Evolutionary conservation across 441 rosid species (phyloP).

Genomic region (Raphanus hybrid): DNA sequence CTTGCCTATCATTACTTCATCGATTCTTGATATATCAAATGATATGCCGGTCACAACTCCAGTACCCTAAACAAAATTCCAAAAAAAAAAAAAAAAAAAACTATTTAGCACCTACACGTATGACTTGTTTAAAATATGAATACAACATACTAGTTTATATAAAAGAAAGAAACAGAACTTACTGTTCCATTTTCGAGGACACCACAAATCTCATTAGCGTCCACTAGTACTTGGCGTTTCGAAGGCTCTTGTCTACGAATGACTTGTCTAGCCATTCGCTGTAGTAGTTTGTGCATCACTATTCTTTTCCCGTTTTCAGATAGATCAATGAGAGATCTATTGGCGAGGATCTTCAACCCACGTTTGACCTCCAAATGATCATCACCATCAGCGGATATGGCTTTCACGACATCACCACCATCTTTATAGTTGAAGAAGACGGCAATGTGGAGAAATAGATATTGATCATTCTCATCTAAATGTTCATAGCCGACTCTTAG

Average conservation of each 20-base stretch:
- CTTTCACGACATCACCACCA: neutral
- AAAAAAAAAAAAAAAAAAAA: no score
- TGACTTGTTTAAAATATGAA: neutral
- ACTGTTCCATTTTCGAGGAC: neutral
- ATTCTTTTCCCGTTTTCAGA: neutral
- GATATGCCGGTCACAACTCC: neutral
- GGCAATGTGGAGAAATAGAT: neutral
- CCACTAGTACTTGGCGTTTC: neutral
- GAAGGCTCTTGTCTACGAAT: neutral
- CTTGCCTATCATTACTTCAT: neutral
- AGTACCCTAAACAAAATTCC: neutral
- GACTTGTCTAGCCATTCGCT: neutral
- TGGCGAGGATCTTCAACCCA: no score
- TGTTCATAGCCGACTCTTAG: neutral
- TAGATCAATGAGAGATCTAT: no score
- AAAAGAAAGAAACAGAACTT: neutral
- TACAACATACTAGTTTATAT: no score
- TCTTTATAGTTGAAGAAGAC: neutral
- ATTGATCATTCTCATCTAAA: neutral
- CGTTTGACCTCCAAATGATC: no score
- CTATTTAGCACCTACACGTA: neutral
- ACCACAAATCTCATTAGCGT: neutral
- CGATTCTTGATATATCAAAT: neutral
- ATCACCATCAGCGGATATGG: no score
- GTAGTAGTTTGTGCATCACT: neutral